phyloP scores from a whole-genome alignment of 2,329 filamentous ascomycete genomes.

The Alternaria longipes region DNA sequence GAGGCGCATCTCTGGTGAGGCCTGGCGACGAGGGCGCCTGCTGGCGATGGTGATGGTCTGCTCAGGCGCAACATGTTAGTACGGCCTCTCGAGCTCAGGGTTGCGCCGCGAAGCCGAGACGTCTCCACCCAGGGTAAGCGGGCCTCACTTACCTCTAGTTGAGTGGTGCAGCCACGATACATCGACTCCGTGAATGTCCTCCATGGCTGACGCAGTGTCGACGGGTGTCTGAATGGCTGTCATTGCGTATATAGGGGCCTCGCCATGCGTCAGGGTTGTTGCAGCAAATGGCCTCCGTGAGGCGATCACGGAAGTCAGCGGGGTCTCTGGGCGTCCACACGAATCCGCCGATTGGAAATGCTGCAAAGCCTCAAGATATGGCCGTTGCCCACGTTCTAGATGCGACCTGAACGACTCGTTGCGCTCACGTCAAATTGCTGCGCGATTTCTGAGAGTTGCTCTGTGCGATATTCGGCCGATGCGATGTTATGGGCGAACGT shows the following conservation, averaged over 20 bases:
- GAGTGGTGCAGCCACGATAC: constrained; percentile 91
- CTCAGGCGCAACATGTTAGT: constrained; percentile 28
- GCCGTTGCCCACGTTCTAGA: constrained; percentile 8
- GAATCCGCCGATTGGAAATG: constrained; percentile 37
- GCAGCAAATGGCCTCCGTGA: constrained; percentile 20
- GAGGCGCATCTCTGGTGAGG: constrained; percentile 44
- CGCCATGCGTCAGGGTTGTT: constrained; percentile 37
- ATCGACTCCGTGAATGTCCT: constrained; percentile 82
- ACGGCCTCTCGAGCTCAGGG: constrained; percentile 18
- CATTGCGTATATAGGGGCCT: constrained; percentile 29
- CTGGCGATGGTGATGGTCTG: constrained; percentile 50
- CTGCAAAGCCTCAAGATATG: constrained; percentile 15
- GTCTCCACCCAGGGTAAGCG: constrained; percentile 36
- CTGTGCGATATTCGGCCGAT: constrained; percentile 27
- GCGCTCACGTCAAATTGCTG: constrained; percentile 19
- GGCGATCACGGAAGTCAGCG: constrained; percentile 38
- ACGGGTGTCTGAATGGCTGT: constrained; percentile 33
- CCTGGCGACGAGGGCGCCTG: constrained; percentile 49
- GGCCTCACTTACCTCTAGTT: constrained; percentile 78
- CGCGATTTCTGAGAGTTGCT: constrained; percentile 16
- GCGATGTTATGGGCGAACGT: constrained; percentile 16
- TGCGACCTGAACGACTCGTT: constrained; percentile 12
- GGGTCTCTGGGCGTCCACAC: constrained; percentile 28
- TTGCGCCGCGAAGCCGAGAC: constrained; percentile 27
- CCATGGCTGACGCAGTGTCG: constrained; percentile 64